Evolutionary conservation across 345 rosid species (phyloP).

Genomic region (Reutealis trisperma): DNA sequence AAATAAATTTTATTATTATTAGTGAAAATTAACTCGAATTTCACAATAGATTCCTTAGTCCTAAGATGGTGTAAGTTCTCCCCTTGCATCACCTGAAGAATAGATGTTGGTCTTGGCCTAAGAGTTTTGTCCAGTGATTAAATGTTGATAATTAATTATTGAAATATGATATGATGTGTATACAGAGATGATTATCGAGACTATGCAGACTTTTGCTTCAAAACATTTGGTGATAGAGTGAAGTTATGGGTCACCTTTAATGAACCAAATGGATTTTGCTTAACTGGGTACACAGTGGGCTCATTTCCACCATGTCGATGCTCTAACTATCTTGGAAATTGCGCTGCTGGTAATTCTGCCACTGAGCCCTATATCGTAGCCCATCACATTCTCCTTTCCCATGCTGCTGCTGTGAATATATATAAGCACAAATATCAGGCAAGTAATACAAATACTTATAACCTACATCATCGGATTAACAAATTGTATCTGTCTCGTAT

Average conservation of each 20-base stretch:
- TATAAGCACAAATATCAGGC: slow-evolving; percentile 30
- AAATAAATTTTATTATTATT: no score
- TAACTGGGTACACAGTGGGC: slow-evolving; percentile 21
- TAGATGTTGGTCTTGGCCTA: no score
- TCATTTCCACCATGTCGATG: slow-evolving; percentile 27
- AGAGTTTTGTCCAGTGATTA: no score
- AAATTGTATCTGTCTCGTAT: not conserved
- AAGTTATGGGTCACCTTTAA: slow-evolving; percentile 40
- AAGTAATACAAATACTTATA: not conserved
- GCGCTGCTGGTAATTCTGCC: slow-evolving; percentile 27
- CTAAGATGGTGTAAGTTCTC: no score
- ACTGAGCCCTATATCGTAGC: slow-evolving; percentile 34
- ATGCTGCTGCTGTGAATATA: slow-evolving; percentile 27
- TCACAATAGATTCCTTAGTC: no score
- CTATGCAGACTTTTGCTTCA: slow-evolving; percentile 50
- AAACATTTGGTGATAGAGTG: slow-evolving; percentile 41
- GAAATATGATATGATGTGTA: not conserved
- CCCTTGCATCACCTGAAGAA: no score
- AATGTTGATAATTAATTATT: no score
- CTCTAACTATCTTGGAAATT: slow-evolving; percentile 9
- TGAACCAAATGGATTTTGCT: slow-evolving; percentile 23
- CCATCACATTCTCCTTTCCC: slow-evolving; percentile 33
- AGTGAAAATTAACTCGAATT: no score
- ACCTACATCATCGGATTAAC: no score
- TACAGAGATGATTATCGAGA: slow-evolving; percentile 41